Conservation (phyloP, 768 basidiomycete genomes). For the Trametes cinnabarina region DNA sequence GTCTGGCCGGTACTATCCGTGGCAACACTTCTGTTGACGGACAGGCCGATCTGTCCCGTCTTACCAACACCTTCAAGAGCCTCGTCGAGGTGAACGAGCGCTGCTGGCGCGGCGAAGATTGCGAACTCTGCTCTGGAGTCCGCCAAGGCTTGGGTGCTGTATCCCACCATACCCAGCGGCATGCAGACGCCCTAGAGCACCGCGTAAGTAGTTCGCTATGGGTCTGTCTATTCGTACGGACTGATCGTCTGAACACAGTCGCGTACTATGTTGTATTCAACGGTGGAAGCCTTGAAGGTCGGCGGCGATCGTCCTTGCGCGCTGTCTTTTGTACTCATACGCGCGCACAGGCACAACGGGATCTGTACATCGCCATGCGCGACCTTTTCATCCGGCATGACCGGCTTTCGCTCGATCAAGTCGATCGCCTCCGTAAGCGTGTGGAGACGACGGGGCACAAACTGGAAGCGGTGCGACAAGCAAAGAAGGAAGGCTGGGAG, state of each 20-base stretch:
- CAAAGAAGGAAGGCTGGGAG: constrained; percentile 81
- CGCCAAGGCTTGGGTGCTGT: constrained; percentile 66
- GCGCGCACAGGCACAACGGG: constrained; percentile 61
- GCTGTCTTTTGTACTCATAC: too few relatives aligned
- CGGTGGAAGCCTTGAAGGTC: constrained; percentile 78
- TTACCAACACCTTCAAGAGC: constrained; percentile 79
- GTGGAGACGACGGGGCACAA: constrained; percentile 75
- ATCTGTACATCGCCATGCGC: constrained; percentile 82
- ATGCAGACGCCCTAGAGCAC: constrained; percentile 71
- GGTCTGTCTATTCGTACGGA: too few relatives aligned
- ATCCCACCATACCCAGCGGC: constrained; percentile 62
- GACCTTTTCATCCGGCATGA: constrained; percentile 88
- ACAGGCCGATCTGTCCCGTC: constrained; percentile 80
- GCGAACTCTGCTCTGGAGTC: constrained; percentile 78
- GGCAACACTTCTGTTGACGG: constrained; percentile 18
- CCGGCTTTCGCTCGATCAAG: constrained; percentile 84
- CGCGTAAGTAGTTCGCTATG: constrained; percentile 49
- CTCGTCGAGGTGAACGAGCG: constrained; percentile 75
- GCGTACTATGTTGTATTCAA: constrained; percentile 58
- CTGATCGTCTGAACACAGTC: constrained; percentile 56
- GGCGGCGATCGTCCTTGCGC: neutral
- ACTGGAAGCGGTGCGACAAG: constrained; percentile 67
- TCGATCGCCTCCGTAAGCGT: constrained; percentile 84
- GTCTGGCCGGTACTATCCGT: constrained; percentile 8
- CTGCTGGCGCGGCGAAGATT: constrained; percentile 84